These are phyloP conservation scores for Plasmodium vinckei DNA, from an alignment of 169 alveolate genomes.

Conservation along the genomic window DNA sequence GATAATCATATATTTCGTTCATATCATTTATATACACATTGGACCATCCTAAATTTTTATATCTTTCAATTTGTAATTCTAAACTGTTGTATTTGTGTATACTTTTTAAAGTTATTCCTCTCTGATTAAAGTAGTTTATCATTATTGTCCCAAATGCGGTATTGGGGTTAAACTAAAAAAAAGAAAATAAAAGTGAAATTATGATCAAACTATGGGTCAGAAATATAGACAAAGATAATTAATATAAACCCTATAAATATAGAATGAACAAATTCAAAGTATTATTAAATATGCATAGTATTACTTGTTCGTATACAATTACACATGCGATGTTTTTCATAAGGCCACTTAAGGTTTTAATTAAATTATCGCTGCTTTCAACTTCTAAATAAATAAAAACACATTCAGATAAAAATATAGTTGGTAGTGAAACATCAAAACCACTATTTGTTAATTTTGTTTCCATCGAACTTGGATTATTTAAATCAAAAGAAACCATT, in stretches of 20 bases:
- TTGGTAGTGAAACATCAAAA: slow-evolving; percentile 69
- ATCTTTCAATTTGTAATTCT: slow-evolving; percentile 35
- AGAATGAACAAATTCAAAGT: neutral
- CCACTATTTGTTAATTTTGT: slow-evolving; percentile 14
- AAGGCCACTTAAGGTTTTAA: slow-evolving; percentile 44
- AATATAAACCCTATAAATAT: neutral
- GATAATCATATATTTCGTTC: slow-evolving; percentile 78
- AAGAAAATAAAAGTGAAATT: neutral
- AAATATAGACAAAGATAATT: neutral
- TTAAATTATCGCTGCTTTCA: slow-evolving; percentile 64
- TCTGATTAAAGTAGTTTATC: slow-evolving; percentile 60
- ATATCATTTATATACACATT: slow-evolving; percentile 76
- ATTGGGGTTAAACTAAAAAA: slow-evolving; percentile 53
- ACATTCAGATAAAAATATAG: slow-evolving; percentile 79
- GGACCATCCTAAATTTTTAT: slow-evolving; percentile 76
- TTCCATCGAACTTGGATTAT: slow-evolving; percentile 17
- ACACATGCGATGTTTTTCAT: slow-evolving; percentile 69
- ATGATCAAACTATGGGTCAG: neutral
- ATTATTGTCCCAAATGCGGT: slow-evolving; percentile 75
- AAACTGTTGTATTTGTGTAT: slow-evolving; percentile 60
- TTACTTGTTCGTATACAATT: slow-evolving; percentile 77
- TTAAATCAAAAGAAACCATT: slow-evolving; percentile 63
- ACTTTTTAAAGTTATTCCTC: slow-evolving; percentile 66
- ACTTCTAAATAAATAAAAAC: slow-evolving; percentile 76
- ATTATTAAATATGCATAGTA: neutral